Evolutionary conservation across 2,329 filamentous ascomycete species (phyloP).

Genomic region (Ophiostoma tasmaniense): DNA sequence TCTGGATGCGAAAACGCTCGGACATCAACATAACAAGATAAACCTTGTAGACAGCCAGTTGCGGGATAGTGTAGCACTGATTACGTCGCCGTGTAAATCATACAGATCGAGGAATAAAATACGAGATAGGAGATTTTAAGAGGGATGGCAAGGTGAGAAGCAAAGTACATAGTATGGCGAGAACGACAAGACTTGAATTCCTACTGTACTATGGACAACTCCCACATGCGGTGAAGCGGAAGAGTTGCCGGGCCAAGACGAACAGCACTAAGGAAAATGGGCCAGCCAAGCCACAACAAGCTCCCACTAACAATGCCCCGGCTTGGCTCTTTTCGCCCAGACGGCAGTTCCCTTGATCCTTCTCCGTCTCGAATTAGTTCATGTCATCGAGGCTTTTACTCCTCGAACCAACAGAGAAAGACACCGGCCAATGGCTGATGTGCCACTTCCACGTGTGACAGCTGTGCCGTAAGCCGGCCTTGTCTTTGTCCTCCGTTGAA

Average conservation of each 20-base stretch:
- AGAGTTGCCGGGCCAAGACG: background rate
- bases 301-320: slow-evolving; percentile 4
- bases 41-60: background rate
- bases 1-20: background rate
- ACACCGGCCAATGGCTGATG: background rate
- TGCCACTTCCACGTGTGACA: background rate
- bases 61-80: background rate
- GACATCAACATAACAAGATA: background rate
- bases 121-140: background rate
- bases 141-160: background rate
- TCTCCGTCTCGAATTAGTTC: background rate
- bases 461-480: background rate
- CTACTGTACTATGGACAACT: background rate
- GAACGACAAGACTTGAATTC: background rate
- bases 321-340: background rate
- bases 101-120: background rate
- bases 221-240: background rate
- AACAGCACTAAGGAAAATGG: background rate
- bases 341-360: background rate
- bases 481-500: background rate
- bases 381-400: background rate
- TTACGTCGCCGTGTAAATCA: background rate
- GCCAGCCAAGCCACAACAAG: slow-evolving; percentile 5
- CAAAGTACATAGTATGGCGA: background rate
- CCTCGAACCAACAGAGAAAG: background rate